Evolutionary conservation across 805 yeast species (phyloP), one percentile per base, ranked within the genome.

Genomic region (Nadsonia fulvescens): DNA sequence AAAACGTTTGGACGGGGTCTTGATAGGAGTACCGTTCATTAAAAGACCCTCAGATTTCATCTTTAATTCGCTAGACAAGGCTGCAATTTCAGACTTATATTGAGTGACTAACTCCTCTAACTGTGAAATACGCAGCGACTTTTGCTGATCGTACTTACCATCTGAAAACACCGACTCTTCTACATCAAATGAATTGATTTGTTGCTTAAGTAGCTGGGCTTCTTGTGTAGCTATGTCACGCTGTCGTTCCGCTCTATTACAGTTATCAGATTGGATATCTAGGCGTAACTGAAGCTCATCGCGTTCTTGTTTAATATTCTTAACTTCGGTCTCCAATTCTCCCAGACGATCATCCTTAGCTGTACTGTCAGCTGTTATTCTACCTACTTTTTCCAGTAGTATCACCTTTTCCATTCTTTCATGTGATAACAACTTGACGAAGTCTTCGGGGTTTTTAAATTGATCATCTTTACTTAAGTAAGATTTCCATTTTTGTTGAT

Each of bases 221-320:
- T 75, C 83, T 33, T 64, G 66, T 13, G 51, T 39, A n/a, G 70
- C 61, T 22, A 73, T 48, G 3, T 51, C 39, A 27, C 57, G 57
- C 31, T 69, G 71, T 28, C 63, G 60, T 25, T 66, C 65, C 5
- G 64, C 42, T 29, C 70, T 32, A 2, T 32, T 37, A 28, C 16
- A 43, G 21, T 11, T 36, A 24, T 37, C 53, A 45, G 37, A 60
- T 38, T 50, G 67, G 29, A 39, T 62, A 40, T 44, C 51, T 12
- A 43, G 56, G 42, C 28, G 53, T 35, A 38, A 55, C 52, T 37
- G 31, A 37, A 38, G 10, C 19, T 32, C 25, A 12, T 46, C 28
- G 40, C 58, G 19, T 40, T 31, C 17, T 25, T 31, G 25, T 38
- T 51, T 33, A 42, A 30, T 22, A 34, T 43, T 22, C 30, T 41